Evolutionary conservation across 352 stramenopile genomes (phyloP), one percentile per base, ranked within the genome.

Genomic region (Phytophthora sojae): DNA sequence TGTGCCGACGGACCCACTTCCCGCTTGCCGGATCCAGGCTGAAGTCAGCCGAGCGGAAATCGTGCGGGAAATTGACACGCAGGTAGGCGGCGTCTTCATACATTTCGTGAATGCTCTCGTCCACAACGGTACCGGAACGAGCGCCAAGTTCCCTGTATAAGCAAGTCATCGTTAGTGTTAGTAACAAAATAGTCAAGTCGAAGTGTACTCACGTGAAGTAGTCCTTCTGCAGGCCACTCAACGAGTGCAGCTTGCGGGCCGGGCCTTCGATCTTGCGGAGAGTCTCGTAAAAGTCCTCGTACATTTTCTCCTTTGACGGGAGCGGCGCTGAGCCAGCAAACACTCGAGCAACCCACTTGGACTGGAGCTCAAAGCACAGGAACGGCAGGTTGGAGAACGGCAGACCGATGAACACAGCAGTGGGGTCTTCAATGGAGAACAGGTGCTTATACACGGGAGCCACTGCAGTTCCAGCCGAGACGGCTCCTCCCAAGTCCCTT

Each of bases 361-460:
- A 74, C 57, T 93, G 86, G 19, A 92, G 61, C 64, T 93, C 86
- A 61, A 93, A 92, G 49, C 76, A 92, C 9, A 85, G 57, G 61
- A 93, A 93, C 44, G 83, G 86, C 32, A 93, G 64, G 45, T 91
- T 91, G 62, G 79, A 83, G 61, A 91, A 91, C 4, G 79, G 82
- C 9, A 93, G 53, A 14, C 86, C 86, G 19, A 93, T 76, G 58
- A 93, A 92, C 26, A 74, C 86, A 8, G 90, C 51, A 68, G 87
- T 82, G 1, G 86, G 76, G 39, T 92, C 83, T 54, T 91, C 81
- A 35, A 92, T 90, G 37, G 82, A 77, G 61, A 93, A 83, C 17
- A 93, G 14, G 19, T 91, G 80, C 56, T 86, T 88, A 72, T 90
- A 91, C 35, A 90, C 64, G 4, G 86, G 86, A 12, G 86, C 83